These are phyloP conservation scores for Umbelopsis sp. DNA, from an alignment of 371 early-diverging fungal species.

Conservation along the genomic window DNA sequence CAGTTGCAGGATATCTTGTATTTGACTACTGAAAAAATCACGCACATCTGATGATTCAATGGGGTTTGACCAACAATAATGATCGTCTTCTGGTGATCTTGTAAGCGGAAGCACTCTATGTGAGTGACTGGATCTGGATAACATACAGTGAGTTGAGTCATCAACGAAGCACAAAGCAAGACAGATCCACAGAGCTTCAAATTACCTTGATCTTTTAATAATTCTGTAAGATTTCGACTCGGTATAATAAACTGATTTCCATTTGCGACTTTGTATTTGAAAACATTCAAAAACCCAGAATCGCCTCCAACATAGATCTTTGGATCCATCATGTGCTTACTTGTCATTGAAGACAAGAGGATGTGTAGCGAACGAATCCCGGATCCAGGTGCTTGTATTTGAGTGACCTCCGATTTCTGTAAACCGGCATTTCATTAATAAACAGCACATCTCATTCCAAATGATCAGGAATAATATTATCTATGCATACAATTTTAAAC, in stretches of 20 bases:
- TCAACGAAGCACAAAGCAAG: neutral
- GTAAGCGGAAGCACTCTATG: constrained; percentile 2
- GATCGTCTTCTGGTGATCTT: constrained; percentile 13
- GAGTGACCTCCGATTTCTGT: constrained; percentile 6
- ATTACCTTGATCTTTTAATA: neutral
- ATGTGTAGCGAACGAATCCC: neutral
- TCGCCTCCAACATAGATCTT: constrained; percentile 14
- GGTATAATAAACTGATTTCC: constrained; percentile 4
- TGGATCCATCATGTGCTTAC: constrained; percentile 3
- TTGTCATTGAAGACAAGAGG: neutral
- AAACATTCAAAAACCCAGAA: neutral
- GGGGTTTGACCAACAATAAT: constrained; percentile 14
- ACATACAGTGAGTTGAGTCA: neutral
- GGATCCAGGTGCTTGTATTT: neutral
- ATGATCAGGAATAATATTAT: neutral
- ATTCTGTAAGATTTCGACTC: neutral
- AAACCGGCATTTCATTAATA: neutral
- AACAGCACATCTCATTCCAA: neutral
- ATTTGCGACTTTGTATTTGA: neutral
- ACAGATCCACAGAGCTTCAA: neutral
- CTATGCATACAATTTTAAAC: neutral
- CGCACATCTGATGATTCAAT: neutral
- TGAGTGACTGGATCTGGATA: constrained; percentile 9
- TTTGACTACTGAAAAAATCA: neutral
- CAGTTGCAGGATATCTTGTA: neutral